Base-by-base conservation (phyloP, 208 protist genomes). In the Leishmania tropica region DNA sequence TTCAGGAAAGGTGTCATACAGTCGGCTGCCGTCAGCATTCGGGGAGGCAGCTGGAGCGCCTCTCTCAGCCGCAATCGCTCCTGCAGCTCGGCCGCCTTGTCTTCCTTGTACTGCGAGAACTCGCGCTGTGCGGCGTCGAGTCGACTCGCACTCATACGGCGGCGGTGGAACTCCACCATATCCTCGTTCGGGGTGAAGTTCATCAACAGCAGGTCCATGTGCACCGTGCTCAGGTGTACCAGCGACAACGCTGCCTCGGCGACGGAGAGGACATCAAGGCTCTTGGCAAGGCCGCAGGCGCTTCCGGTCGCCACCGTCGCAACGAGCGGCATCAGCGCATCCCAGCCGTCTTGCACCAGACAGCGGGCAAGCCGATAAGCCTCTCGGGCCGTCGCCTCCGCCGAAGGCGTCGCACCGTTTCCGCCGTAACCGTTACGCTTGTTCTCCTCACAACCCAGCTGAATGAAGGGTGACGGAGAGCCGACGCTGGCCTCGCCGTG, bases 201-300 rank as follows among this genome's bases (percentile, higher is more conserved):
- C 84, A 97, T 84, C 74, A 80, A 76, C 81, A 97, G 85, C 8
- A 96, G 83, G 75, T 96, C 90, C 83, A 92, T 89, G 60, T 87
- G 70, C 47, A 87, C 91, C 35, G 89, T 90, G 37, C 70, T 56
- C 19, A 95, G 86, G 83, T 95, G 91, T 56, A 97, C 90, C 31
- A 97, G 87, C 56, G 93, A 87, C 37, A 96, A 74, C 15, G 90
- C 88, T 5, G 87, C 87, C 62, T 90, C 73, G 11, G 84, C 81
- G 42, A 90, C 64, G 8, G 76, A 83, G 53, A 92, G 81, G 24
- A 95, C 85, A 72, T 90, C 88, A 21, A 97, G 86, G 45, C 86
- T 91, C 83, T 95, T 95, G 53, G 94, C 93, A 62, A 97, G 81
- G n/a, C 93, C 94, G 75, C 94, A 97, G 11, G 86, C 94, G 72